These are phyloP conservation scores for Rhynchosporium graminicola DNA, from an alignment of 2,329 filamentous ascomycete genomes.

Conservation along the genomic window DNA sequence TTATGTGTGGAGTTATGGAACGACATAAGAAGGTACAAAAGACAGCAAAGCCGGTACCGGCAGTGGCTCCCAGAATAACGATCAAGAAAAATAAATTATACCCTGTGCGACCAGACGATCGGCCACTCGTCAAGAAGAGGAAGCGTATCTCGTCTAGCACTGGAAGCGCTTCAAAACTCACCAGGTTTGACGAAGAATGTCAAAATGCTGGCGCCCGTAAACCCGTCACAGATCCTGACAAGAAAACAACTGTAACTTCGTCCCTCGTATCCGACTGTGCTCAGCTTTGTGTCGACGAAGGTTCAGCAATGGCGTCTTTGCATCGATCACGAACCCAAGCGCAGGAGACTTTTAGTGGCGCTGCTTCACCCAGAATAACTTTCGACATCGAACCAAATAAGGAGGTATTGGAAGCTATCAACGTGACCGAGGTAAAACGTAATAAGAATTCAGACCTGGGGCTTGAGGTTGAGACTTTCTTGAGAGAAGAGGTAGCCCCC, in stretches of 20 bases:
- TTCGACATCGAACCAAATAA: too few species aligned
- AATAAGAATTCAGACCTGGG: too few species aligned
- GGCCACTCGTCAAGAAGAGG: constrained; percentile 19
- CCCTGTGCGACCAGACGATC: constrained; percentile 28
- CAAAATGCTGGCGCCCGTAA: background rate
- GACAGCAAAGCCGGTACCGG: constrained; percentile 6
- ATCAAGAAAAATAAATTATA: constrained; percentile 32
- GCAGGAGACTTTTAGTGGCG: too few species aligned
- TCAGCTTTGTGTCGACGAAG: background rate
- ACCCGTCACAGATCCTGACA: background rate
- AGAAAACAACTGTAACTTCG: background rate
- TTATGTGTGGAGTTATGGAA: constrained; percentile 12
- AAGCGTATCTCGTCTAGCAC: constrained; percentile 13
- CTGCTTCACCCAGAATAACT: too few species aligned
- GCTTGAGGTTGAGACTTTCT: too few species aligned
- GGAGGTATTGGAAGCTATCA: too few species aligned
- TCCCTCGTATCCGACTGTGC: too few species aligned
- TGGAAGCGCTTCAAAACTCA: background rate
- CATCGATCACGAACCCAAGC: too few species aligned
- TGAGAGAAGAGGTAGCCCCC: too few species aligned
- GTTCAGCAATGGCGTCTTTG: too few species aligned
- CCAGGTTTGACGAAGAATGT: background rate
- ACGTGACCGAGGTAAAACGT: too few species aligned
- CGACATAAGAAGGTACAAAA: constrained; percentile 9
- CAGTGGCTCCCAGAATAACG: background rate